phyloP scores from a whole-genome alignment of 768 basidiomycete genomes.

The Russula ochroleuca region DNA sequence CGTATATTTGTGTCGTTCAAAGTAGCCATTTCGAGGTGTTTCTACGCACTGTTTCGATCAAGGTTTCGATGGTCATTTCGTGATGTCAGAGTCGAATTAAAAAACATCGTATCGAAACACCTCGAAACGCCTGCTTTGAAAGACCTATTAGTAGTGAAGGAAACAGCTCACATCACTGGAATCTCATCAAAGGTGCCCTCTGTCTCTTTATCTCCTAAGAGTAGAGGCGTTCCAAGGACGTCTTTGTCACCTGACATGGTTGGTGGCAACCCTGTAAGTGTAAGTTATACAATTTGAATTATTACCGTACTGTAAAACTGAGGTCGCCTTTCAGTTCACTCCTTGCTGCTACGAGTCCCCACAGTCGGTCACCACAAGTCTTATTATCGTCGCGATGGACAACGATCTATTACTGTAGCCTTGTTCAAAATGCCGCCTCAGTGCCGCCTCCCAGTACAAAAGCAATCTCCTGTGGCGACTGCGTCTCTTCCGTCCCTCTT shows the following conservation, averaged over 20 bases:
- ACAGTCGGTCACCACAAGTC: not conserved
- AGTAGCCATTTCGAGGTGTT: too few species aligned
- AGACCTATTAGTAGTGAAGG: not conserved
- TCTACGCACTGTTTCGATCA: too few species aligned
- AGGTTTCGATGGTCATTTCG: too few species aligned
- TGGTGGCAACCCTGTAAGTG: too few species aligned
- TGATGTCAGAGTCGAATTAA: too few species aligned
- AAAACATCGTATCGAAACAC: too few species aligned
- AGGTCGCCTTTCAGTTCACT: not conserved
- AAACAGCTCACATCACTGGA: conserved; percentile 31
- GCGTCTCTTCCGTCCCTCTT: not conserved
- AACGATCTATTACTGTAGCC: not conserved
- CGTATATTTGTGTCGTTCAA: too few species aligned
- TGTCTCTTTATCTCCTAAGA: conserved; percentile 25
- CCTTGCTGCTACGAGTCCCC: not conserved
- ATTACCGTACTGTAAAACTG: not conserved
- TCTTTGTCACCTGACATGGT: not conserved
- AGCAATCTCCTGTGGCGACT: not conserved
- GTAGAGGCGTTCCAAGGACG: conserved; percentile 4
- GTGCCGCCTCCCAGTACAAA: not conserved
- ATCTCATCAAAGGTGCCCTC: conserved; percentile 34
- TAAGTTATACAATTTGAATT: too few species aligned
- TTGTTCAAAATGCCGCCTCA: not conserved
- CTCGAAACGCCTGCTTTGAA: too few species aligned
- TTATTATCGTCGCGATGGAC: conserved; percentile 1